phyloP scores from a whole-genome alignment of 202 grass and related monocot species.

The Elaeis oleifera region DNA sequence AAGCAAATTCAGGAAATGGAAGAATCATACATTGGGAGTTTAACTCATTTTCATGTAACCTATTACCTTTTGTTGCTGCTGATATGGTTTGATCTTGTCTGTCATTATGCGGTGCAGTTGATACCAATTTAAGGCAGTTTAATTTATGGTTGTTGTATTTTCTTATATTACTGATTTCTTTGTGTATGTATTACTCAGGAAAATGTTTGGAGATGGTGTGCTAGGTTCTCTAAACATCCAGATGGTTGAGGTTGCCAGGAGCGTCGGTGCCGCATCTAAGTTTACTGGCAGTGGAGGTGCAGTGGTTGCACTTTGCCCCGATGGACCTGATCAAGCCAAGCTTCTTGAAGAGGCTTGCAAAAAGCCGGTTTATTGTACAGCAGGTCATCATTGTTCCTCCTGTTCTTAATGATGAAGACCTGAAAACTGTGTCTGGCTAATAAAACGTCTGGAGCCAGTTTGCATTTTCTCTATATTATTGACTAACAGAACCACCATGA shows the following conservation, averaged over 20 bases:
- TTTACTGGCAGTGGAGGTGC: conserved; percentile 76
- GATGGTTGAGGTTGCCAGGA: conserved; percentile 68
- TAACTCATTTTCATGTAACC: no score
- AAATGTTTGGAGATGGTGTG: conserved; percentile 81
- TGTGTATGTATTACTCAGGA: conserved; percentile 15
- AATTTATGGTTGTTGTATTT: no score
- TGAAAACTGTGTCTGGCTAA: conserved; percentile 1
- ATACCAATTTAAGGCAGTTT: no score
- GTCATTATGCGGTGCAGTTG: no score
- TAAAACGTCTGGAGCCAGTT: not conserved
- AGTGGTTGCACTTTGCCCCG: conserved; percentile 40
- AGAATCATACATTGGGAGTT: no score
- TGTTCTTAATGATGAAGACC: conserved; percentile 31
- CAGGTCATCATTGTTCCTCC: conserved; percentile 28
- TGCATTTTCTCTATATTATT: no score
- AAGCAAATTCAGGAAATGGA: no score
- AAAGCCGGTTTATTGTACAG: conserved; percentile 36
- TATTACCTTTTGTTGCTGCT: no score
- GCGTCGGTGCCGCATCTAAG: conserved; percentile 46
- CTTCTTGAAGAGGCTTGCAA: conserved; percentile 35
- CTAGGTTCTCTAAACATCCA: conserved; percentile 63
- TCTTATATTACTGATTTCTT: not conserved
- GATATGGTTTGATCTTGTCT: no score
- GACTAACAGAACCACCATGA: no score
- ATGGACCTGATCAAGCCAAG: conserved; percentile 32